phyloP scores from a whole-genome alignment of 257 asterid species.

The Dorcoceras hygrometricum region DNA sequence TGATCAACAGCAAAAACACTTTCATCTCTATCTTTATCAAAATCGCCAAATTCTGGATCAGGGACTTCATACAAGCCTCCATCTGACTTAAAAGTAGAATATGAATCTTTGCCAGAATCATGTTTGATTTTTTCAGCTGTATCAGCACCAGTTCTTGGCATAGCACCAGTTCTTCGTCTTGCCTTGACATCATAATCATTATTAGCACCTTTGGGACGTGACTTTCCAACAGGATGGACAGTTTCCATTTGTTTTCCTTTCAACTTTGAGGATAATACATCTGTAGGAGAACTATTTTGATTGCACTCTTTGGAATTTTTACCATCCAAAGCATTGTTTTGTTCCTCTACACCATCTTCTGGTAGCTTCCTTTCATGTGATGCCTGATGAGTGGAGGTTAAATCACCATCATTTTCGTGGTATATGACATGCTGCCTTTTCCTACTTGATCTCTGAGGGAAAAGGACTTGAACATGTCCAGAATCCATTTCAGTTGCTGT shows the following conservation, averaged over 20 bases:
- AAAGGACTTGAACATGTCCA: constrained; percentile 27
- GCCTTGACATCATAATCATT: constrained; percentile 21
- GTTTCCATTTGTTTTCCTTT: constrained; percentile 23
- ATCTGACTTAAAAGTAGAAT: constrained; percentile 11
- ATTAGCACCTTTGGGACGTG: constrained; percentile 15
- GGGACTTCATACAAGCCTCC: constrained; percentile 23
- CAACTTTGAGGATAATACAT: constrained; percentile 3
- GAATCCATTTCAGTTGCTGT: constrained; percentile 25
- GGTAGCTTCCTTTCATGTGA: constrained; percentile 12
- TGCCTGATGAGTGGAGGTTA: constrained; percentile 32
- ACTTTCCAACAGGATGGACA: constrained; percentile 26
- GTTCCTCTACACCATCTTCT: constrained; percentile 19
- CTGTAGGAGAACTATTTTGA: constrained; percentile 24
- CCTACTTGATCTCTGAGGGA: constrained; percentile 50
- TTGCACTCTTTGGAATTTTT: constrained; percentile 17
- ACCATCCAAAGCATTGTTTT: constrained; percentile 16
- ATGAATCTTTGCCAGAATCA: constrained; percentile 27
- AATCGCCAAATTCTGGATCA: constrained; percentile 58
- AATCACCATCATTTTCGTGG: constrained; percentile 47
- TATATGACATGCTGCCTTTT: constrained; percentile 50
- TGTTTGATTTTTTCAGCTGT: constrained; percentile 21
- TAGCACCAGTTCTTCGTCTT: constrained; percentile 23
- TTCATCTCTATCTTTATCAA: constrained; percentile 39
- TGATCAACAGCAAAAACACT: constrained; percentile 37
- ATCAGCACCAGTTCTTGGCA: constrained; percentile 18